Evolutionary conservation across 192 early-diverging fungal species (phyloP).

Genomic region (Cetraspora pellucida): DNA sequence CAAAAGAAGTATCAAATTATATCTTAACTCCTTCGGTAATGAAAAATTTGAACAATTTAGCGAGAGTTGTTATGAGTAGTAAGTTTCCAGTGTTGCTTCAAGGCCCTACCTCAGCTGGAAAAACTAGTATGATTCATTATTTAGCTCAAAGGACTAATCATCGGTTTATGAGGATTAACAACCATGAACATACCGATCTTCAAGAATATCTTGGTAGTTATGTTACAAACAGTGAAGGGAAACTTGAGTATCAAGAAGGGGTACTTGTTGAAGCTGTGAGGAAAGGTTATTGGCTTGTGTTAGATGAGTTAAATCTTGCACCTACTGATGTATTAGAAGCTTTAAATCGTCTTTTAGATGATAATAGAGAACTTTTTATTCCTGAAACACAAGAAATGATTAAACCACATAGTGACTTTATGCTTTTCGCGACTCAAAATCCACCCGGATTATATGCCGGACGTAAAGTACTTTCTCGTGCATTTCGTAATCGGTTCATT

Average conservation of each 20-base stretch:
- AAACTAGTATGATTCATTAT: slow-evolving; percentile 98
- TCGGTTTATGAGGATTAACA: slow-evolving; percentile 96
- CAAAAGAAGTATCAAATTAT: slow-evolving; percentile 57
- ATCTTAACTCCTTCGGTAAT: slow-evolving; percentile 89
- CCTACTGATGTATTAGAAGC: slow-evolving; percentile 98
- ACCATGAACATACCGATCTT: slow-evolving; percentile 98
- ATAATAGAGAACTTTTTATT: slow-evolving; percentile 95
- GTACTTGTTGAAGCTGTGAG: slow-evolving; percentile 90
- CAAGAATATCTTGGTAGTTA: slow-evolving; percentile 98
- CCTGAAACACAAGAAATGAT: slow-evolving; percentile 95
- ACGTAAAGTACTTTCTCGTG: slow-evolving; percentile 91
- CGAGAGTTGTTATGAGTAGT: slow-evolving; percentile 87
- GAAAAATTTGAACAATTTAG: slow-evolving; percentile 81
- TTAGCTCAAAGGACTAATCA: slow-evolving; percentile 90
- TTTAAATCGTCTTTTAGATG: slow-evolving; percentile 94
- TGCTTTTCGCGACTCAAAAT: slow-evolving; percentile 99
- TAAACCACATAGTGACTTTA: slow-evolving; percentile 92
- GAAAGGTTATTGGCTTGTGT: slow-evolving; percentile 96
- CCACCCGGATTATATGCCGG: slow-evolving; percentile 98
- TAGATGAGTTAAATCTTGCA: slow-evolving; percentile 98
- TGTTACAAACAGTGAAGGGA: slow-evolving; percentile 76
- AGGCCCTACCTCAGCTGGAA: slow-evolving; percentile 97
- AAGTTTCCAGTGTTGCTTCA: slow-evolving; percentile 96
- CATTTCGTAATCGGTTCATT: slow-evolving; percentile 96
- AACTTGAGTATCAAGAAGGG: slow-evolving; percentile 94